These are phyloP conservation scores for Phytophthora kernoviae DNA, from an alignment of 352 stramenopile genomes.

Conservation along the genomic window DNA sequence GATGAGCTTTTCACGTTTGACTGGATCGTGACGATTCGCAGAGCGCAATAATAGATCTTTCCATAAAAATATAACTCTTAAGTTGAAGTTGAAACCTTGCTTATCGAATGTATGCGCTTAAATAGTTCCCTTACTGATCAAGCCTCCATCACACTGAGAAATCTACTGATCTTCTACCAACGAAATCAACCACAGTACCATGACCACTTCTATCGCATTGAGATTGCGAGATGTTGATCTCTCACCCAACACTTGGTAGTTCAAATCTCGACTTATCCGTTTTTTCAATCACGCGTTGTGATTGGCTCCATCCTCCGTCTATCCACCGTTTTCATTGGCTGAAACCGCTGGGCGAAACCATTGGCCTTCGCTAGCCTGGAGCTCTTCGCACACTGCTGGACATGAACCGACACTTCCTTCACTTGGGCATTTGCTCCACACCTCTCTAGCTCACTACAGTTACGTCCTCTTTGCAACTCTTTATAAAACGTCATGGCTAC, in stretches of 20 bases:
- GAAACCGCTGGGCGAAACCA: slow-evolving; percentile 44
- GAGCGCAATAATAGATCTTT: slow-evolving; percentile 31
- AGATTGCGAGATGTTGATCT: slow-evolving; percentile 11
- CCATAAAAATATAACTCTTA: slow-evolving; percentile 5
- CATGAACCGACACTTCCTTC: slow-evolving; percentile 38
- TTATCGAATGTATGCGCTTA: slow-evolving; percentile 2
- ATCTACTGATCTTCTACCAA: too few species aligned
- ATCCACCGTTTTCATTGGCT: slow-evolving; percentile 36
- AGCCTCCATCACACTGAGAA: neutral
- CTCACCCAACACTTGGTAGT: slow-evolving; percentile 10
- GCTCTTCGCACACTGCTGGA: neutral
- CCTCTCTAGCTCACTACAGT: slow-evolving; percentile 4
- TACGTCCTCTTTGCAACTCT: slow-evolving; percentile 2
- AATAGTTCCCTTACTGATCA: too few species aligned
- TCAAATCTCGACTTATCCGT: neutral
- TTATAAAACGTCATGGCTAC: slow-evolving; percentile 24
- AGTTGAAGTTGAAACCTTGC: slow-evolving; percentile 19
- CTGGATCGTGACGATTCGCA: slow-evolving; percentile 18
- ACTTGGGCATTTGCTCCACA: slow-evolving; percentile 44
- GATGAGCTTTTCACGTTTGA: slow-evolving; percentile 11
- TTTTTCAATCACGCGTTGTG: neutral
- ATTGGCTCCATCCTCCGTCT: slow-evolving; percentile 20
- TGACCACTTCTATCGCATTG: too few species aligned
- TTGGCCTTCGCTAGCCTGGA: slow-evolving; percentile 37
- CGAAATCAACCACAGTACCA: too few species aligned